These are phyloP conservation scores for Fusarium bulbicola DNA, from an alignment of 2,329 filamentous ascomycete species.

Conservation along the genomic window DNA sequence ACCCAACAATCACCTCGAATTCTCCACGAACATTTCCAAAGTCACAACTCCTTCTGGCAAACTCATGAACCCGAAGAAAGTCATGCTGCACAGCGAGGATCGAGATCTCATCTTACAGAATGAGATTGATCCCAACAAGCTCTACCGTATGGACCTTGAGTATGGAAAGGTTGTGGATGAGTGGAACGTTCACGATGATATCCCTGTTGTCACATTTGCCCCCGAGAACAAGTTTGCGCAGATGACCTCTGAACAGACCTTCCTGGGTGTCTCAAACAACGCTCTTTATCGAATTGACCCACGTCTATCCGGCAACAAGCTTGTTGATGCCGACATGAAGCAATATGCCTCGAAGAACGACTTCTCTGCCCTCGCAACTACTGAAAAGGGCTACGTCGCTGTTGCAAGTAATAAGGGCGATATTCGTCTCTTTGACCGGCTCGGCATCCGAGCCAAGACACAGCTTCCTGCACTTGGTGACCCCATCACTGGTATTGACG, in stretches of 20 bases:
- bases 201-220: conserved; percentile 89
- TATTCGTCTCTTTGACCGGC: conserved; percentile 92
- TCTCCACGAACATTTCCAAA: conserved; percentile 96
- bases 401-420: conserved; percentile 98
- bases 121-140: conserved; percentile 81
- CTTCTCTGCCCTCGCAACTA: conserved; percentile 93
- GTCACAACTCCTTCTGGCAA: conserved; percentile 88
- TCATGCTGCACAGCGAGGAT: conserved; percentile 94
- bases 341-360: conserved; percentile 98
- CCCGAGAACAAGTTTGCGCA: conserved; percentile 98
- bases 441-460: conserved; percentile 97
- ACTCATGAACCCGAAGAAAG: conserved; percentile 92
- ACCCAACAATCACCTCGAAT: conserved; percentile 89
- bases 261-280: conserved; percentile 91
- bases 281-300: conserved; percentile 94
- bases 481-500: conserved; percentile 92
- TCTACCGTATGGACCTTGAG: conserved; percentile 98
- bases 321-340: conserved; percentile 92
- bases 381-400: conserved; percentile 95
- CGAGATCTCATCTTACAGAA: conserved; percentile 91
- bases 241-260: conserved; percentile 94
- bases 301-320: conserved; percentile 86
- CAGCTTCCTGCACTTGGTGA: conserved; percentile 95
- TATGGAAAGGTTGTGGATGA: conserved; percentile 98
- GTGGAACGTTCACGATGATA: conserved; percentile 98